Evolutionary conservation across 495 filamentous ascomycete genomes (phyloP).

Genomic region (Platismatia glauca): DNA sequence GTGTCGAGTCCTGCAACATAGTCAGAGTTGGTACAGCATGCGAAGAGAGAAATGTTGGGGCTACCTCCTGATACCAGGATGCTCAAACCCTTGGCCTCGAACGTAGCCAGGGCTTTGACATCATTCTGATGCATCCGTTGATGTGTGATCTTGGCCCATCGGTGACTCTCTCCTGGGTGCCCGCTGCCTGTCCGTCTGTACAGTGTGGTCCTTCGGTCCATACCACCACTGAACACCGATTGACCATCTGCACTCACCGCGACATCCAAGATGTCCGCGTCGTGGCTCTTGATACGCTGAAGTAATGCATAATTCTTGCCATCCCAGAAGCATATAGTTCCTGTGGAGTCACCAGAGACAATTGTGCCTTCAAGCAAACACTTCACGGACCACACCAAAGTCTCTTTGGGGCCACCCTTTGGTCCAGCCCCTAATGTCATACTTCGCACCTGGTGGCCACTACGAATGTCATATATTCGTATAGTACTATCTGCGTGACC

Average conservation of each 20-base stretch:
- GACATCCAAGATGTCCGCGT: slow-evolving; percentile 83
- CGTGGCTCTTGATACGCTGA: slow-evolving; percentile 76
- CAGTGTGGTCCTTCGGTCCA: slow-evolving; percentile 76
- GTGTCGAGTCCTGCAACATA: slow-evolving; percentile 66
- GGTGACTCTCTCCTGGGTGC: slow-evolving; percentile 45
- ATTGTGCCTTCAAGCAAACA: slow-evolving; percentile 79
- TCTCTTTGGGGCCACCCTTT: slow-evolving; percentile 66
- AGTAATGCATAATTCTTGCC: slow-evolving; percentile 78
- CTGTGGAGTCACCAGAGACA: slow-evolving; percentile 88
- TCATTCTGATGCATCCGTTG: slow-evolving; percentile 81
- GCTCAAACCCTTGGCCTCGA: slow-evolving; percentile 73
- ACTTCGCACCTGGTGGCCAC: slow-evolving; percentile 58
- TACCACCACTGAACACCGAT: slow-evolving; percentile 81
- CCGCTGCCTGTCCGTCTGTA: slow-evolving; percentile 54
- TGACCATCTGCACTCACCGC: slow-evolving; percentile 70
- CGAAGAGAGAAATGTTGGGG: background rate
- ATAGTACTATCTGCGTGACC: slow-evolving; percentile 91
- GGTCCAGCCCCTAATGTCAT: slow-evolving; percentile 79
- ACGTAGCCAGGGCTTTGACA: slow-evolving; percentile 89
- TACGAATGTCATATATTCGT: slow-evolving; percentile 78
- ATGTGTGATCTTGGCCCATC: slow-evolving; percentile 82
- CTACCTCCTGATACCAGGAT: slow-evolving; percentile 86
- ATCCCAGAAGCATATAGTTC: slow-evolving; percentile 88
- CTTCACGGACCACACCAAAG: slow-evolving; percentile 88
- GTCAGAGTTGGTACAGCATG: slow-evolving; percentile 12